A percentile compares a stretch with the other conserved stretches of the same genome.
These are phyloP conservation scores for Colletotrichum magnum DNA, from an alignment of 2,329 filamentous ascomycete species.

Conservation along the genomic window DNA sequence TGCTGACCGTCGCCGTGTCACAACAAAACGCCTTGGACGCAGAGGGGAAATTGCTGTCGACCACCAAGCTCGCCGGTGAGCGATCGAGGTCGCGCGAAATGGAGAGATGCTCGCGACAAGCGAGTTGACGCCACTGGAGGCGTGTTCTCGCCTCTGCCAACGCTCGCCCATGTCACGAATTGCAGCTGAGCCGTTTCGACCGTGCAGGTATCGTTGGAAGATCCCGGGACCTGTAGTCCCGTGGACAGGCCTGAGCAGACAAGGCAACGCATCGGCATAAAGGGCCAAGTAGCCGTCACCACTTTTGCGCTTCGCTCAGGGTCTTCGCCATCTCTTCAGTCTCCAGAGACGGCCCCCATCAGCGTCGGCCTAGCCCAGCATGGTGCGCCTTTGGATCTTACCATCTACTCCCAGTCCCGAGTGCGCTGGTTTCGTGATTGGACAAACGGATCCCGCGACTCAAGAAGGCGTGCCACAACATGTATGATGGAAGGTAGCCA, in stretches of 20 bases:
- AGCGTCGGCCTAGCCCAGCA: conserved; percentile 10
- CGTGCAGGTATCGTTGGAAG: conserved; percentile 31
- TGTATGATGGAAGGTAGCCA: conserved; percentile 35
- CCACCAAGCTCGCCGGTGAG: background rate
- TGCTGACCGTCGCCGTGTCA: background rate
- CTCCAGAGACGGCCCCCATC: conserved; percentile 11
- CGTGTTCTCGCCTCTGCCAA: conserved; percentile 23
- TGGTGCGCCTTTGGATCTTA: conserved; percentile 16
- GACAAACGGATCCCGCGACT: conserved; percentile 24
- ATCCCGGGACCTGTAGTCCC: conserved; percentile 29
- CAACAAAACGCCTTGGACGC: background rate
- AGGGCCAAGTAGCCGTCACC: conserved; percentile 8
- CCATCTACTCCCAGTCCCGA: conserved; percentile 18
- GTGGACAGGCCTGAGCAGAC: conserved; percentile 26
- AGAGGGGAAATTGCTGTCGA: background rate
- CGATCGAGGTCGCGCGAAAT: conserved; percentile 1
- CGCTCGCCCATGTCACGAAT: conserved; percentile 23
- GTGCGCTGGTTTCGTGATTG: conserved; percentile 37
- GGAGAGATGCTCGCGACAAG: background rate
- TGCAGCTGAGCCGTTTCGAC: conserved; percentile 28
- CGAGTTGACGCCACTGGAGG: background rate
- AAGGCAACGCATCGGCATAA: conserved; percentile 17
- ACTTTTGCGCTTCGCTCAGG: conserved; percentile 4
- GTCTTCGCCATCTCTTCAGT: conserved; percentile 10
- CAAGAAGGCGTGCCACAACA: conserved; percentile 33